phyloP scores from a whole-genome alignment of 768 basidiomycete genomes.

The Fomitopsis pulvina region DNA sequence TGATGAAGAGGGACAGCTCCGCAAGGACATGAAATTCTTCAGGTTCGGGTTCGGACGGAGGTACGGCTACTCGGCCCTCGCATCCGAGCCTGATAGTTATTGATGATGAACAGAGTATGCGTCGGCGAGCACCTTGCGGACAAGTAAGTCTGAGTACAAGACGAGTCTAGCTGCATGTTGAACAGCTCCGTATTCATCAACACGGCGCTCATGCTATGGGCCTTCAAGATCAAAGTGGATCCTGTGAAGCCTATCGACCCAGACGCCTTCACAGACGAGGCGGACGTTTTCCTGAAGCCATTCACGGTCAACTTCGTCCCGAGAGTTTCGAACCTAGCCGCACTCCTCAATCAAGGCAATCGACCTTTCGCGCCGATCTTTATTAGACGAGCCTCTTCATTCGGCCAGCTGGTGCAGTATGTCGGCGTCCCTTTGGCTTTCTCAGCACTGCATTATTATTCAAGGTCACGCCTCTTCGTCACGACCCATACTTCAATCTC shows the following conservation, averaged over 20 bases:
- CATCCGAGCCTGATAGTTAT: too few relatives aligned
- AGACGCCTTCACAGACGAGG: constrained; percentile 54
- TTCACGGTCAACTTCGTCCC: constrained; percentile 56
- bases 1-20: constrained; percentile 21
- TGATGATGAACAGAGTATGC: constrained; percentile 49
- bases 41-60: constrained; percentile 31
- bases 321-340: constrained; percentile 21
- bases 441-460: too few relatives aligned
- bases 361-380: too few relatives aligned
- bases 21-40: constrained; percentile 24
- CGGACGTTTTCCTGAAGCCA: constrained; percentile 56
- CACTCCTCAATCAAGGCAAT: too few relatives aligned
- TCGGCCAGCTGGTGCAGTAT: too few relatives aligned
- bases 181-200: constrained; percentile 61
- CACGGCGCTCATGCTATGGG: constrained; percentile 57
- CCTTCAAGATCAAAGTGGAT: constrained; percentile 51
- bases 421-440: too few relatives aligned
- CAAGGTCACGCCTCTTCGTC: constrained; percentile 20
- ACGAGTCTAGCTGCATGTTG: too few relatives aligned
- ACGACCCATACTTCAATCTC: constrained; percentile 21
- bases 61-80: too few relatives aligned
- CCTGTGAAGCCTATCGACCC: constrained; percentile 51
- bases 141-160: constrained; percentile 7
- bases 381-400: too few relatives aligned
- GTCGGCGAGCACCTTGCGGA: constrained; percentile 56